These are phyloP conservation scores for Exutisphaerella laricina DNA, from an alignment of 2,329 filamentous ascomycete genomes.

Conservation along the genomic window DNA sequence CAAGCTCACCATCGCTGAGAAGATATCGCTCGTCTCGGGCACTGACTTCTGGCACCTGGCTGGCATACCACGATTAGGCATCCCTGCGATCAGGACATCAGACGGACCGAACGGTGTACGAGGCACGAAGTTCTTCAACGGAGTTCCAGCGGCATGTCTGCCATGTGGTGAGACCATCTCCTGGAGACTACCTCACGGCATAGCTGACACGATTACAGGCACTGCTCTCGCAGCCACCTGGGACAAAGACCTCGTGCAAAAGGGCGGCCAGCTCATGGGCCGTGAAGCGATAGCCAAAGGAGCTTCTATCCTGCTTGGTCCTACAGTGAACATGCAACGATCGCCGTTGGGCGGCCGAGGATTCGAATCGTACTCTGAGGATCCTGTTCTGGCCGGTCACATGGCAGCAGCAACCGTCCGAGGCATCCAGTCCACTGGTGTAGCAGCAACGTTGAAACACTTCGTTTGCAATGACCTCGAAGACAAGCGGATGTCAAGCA, in stretches of 20 bases:
- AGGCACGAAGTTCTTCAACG: conserved; percentile 63
- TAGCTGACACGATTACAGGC: conserved; percentile 9
- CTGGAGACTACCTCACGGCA: background rate
- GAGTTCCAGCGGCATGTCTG: conserved; percentile 62
- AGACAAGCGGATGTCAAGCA: conserved; percentile 59
- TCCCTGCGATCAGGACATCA: conserved; percentile 60
- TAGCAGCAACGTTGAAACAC: conserved; percentile 75
- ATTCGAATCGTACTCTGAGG: conserved; percentile 83
- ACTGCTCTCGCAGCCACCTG: conserved; percentile 74
- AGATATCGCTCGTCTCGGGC: conserved; percentile 30
- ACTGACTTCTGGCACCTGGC: conserved; percentile 66
- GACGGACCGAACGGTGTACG: conserved; percentile 67
- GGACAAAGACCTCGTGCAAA: conserved; percentile 63
- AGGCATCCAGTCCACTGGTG: conserved; percentile 64
- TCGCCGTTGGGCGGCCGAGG: conserved; percentile 78
- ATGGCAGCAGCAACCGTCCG: conserved; percentile 57
- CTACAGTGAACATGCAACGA: conserved; percentile 75
- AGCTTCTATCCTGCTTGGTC: conserved; percentile 66
- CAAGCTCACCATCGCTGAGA: conserved; percentile 28
- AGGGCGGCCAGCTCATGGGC: conserved; percentile 66
- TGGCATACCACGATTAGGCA: conserved; percentile 53
- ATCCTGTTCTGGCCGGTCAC: conserved; percentile 70
- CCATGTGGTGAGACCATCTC: conserved; percentile 54
- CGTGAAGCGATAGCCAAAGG: conserved; percentile 68
- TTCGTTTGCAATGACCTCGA: conserved; percentile 71